These are phyloP conservation scores for Alectoria sarmentosa DNA, from an alignment of 495 filamentous ascomycete genomes.

Conservation along the genomic window DNA sequence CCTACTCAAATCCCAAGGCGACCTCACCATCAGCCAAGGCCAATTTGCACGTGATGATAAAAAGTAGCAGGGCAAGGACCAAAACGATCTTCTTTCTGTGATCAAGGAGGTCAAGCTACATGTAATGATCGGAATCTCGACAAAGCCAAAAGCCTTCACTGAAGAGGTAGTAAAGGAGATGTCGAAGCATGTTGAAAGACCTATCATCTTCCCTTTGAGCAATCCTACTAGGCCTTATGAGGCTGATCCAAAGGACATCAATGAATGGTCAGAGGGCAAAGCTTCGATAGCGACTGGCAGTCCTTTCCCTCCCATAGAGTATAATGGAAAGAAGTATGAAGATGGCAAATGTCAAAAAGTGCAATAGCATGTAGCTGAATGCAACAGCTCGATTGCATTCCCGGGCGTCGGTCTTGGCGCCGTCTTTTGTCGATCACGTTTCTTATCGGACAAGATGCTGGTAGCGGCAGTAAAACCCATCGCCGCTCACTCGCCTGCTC, in stretches of 20 bases:
- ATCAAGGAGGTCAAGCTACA: conserved; percentile 70
- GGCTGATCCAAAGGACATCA: conserved; percentile 69
- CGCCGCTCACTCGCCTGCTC: conserved; percentile 60
- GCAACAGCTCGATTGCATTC: conserved; percentile 86
- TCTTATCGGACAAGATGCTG: conserved; percentile 71
- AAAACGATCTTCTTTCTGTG: conserved; percentile 54
- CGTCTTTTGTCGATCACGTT: conserved; percentile 56
- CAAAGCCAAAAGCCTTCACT: conserved; percentile 71
- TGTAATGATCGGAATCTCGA: conserved; percentile 78
- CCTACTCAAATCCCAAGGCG: conserved; percentile 53
- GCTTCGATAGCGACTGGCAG: conserved; percentile 80
- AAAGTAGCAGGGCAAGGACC: conserved; percentile 54
- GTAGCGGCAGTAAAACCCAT: conserved; percentile 71
- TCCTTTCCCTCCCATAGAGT: conserved; percentile 72
- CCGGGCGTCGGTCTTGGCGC: conserved; percentile 78
- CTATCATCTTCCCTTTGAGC: conserved; percentile 77
- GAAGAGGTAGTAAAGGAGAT: conserved; percentile 68
- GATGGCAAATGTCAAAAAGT: conserved; percentile 41
- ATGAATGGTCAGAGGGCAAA: conserved; percentile 68
- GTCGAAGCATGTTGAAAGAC: conserved; percentile 67
- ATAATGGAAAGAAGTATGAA: conserved; percentile 56
- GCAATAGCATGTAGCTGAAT: conserved; percentile 71
- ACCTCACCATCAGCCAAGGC: conserved; percentile 58
- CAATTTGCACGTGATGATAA: conserved; percentile 57
- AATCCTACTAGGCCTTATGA: conserved; percentile 86